These are phyloP conservation scores for Hyphodiscus sp. DNA, from an alignment of 2,329 filamentous ascomycete species.

Conservation along the genomic window DNA sequence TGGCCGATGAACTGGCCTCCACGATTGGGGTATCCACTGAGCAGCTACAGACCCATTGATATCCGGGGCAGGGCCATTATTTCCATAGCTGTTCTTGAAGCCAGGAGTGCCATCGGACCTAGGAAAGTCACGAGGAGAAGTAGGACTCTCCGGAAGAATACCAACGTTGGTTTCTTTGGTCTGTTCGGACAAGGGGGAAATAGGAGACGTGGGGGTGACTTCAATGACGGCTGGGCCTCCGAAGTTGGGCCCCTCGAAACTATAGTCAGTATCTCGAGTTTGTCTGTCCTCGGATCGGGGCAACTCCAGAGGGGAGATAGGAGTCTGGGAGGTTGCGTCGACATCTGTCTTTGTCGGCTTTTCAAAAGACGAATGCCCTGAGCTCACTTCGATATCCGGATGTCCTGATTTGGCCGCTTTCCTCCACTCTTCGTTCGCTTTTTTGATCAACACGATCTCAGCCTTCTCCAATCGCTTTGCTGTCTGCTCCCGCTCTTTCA, in stretches of 20 bases:
- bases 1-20: slow-evolving; percentile 30
- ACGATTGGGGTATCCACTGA: slow-evolving; percentile 29
- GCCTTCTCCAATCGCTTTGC: slow-evolving; percentile 58
- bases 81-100: slow-evolving; percentile 13
- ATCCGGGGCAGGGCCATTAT: slow-evolving; percentile 20
- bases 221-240: background rate
- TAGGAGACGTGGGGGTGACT: background rate
- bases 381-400: slow-evolving; percentile 28
- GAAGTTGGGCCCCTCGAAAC: background rate
- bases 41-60: slow-evolving; percentile 32
- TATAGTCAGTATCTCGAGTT: background rate
- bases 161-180: slow-evolving; percentile 5
- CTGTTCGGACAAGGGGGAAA: background rate
- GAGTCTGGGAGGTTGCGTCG: background rate
- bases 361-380: slow-evolving; percentile 4
- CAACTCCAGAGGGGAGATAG: background rate
- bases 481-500: slow-evolving; percentile 50
- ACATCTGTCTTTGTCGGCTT: background rate
- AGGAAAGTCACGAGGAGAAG: slow-evolving; percentile 8
- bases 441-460: slow-evolving; percentile 55
- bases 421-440: slow-evolving; percentile 48
- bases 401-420: slow-evolving; percentile 46
- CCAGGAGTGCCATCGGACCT: slow-evolving; percentile 15
- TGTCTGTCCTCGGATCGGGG: background rate
- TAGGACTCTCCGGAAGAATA: background rate